phyloP scores from a whole-genome alignment of 2,329 filamentous ascomycete genomes.

The Westerdykella sp. region DNA sequence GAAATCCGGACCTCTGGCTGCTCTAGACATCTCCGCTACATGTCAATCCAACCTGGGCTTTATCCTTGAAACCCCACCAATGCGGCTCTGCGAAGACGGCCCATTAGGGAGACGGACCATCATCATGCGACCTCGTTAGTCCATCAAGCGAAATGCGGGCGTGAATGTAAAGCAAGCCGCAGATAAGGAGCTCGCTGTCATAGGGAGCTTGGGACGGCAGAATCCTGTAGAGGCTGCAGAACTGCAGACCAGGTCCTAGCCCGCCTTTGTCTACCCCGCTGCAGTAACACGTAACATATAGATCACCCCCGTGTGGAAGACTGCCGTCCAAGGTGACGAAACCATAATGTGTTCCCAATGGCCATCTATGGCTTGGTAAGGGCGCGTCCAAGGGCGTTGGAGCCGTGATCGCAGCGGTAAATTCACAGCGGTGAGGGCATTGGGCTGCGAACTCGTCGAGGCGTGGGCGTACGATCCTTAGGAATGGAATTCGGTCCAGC shows the following conservation, averaged over 20 bases:
- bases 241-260: conserved; percentile 15
- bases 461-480: too few relatives aligned
- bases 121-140: conserved; percentile 23
- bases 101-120: conserved; percentile 7
- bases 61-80: conserved; percentile 16
- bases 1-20: conserved; percentile 3
- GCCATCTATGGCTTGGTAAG: not conserved
- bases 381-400: too few relatives aligned
- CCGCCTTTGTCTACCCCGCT: conserved; percentile 25
- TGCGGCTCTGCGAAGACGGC: conserved; percentile 29
- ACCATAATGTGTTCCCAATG: not conserved
- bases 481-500: not conserved
- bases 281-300: not conserved
- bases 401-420: too few relatives aligned
- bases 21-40: conserved; percentile 6
- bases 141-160: conserved; percentile 10
- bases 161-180: conserved; percentile 15
- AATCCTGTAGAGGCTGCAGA: conserved; percentile 25
- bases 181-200: conserved; percentile 26
- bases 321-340: not conserved
- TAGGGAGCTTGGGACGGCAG: conserved; percentile 16
- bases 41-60: conserved; percentile 16
- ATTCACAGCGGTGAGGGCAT: too few relatives aligned
- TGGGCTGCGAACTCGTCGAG: too few relatives aligned
- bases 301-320: not conserved